phyloP scores from a whole-genome alignment of 83 land plant genomes.

The Larix sibirica region DNA sequence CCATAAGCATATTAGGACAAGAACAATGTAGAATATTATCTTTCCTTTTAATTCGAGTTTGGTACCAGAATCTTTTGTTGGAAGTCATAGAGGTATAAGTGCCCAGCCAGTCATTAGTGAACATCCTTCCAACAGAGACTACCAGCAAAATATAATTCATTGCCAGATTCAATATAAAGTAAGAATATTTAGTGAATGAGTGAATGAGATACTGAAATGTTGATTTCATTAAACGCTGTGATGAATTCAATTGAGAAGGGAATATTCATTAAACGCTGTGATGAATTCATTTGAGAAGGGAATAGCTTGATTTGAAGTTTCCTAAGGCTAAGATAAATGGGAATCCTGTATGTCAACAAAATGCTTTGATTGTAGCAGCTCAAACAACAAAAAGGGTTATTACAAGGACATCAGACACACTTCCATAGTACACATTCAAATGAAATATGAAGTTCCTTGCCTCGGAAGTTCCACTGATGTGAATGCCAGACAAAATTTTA shows the following conservation, averaged over 20 bases:
- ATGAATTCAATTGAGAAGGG: not conserved
- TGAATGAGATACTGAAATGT: too few species aligned
- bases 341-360: not conserved
- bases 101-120: too few species aligned
- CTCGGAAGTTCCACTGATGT: not conserved
- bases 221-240: not conserved
- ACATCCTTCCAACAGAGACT: not conserved
- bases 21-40: not conserved
- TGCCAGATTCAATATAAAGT: not conserved
- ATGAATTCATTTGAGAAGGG: not conserved
- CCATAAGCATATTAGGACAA: not conserved
- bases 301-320: not conserved
- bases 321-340: not conserved
- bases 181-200: too few species aligned
- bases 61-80: not conserved
- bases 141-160: not conserved
- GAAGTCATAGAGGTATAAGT: not conserved
- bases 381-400: not conserved
- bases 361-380: not conserved
- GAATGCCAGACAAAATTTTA: not conserved
- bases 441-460: not conserved
- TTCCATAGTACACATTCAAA: not conserved
- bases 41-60: too few species aligned
- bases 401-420: too few species aligned
- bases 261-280: not conserved